Evolutionary conservation across 805 yeast genomes (phyloP).

Genomic region (Ogataea trehalophila): DNA sequence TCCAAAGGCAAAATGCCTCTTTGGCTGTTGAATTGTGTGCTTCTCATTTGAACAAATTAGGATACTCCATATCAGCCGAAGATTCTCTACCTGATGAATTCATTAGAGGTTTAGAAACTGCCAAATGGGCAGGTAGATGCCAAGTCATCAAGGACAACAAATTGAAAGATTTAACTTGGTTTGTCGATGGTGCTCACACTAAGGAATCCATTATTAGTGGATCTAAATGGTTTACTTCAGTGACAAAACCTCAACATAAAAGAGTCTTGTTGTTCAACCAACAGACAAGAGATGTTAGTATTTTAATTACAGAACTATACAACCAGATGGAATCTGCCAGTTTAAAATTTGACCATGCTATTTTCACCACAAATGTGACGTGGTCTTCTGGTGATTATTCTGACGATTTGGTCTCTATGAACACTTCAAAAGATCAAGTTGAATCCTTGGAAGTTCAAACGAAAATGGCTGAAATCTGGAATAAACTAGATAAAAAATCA

Average conservation of each 20-base stretch:
- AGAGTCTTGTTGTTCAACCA: slow-evolving; percentile 80
- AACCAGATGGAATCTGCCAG: slow-evolving; percentile 33
- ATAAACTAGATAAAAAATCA: slow-evolving; percentile 38
- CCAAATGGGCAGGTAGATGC: slow-evolving; percentile 96
- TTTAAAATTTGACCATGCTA: slow-evolving; percentile 62
- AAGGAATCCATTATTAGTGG: slow-evolving; percentile 82
- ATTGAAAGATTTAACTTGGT: slow-evolving; percentile 59
- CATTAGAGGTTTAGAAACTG: slow-evolving; percentile 53
- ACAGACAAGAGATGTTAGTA: slow-evolving; percentile 82
- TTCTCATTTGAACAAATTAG: slow-evolving; percentile 51
- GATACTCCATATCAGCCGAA: slow-evolving; percentile 30
- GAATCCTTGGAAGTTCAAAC: slow-evolving; percentile 81
- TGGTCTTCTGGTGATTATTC: slow-evolving; percentile 80
- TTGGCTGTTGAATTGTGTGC: slow-evolving; percentile 71
- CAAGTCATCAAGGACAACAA: slow-evolving; percentile 51
- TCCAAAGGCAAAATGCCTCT: slow-evolving; percentile 83
- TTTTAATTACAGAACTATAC: slow-evolving; percentile 52
- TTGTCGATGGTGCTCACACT: slow-evolving; percentile 94
- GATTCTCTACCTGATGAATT: slow-evolving; percentile 45
- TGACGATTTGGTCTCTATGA: slow-evolving; percentile 79
- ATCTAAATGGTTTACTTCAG: slow-evolving; percentile 63
- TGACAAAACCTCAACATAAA: slow-evolving; percentile 26
- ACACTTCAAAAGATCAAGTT: slow-evolving; percentile 72
- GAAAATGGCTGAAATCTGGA: slow-evolving; percentile 68
- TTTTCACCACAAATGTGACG: slow-evolving; percentile 89